Conservation (phyloP, 768 basidiomycete genomes). For the Amyloporia xantha region DNA sequence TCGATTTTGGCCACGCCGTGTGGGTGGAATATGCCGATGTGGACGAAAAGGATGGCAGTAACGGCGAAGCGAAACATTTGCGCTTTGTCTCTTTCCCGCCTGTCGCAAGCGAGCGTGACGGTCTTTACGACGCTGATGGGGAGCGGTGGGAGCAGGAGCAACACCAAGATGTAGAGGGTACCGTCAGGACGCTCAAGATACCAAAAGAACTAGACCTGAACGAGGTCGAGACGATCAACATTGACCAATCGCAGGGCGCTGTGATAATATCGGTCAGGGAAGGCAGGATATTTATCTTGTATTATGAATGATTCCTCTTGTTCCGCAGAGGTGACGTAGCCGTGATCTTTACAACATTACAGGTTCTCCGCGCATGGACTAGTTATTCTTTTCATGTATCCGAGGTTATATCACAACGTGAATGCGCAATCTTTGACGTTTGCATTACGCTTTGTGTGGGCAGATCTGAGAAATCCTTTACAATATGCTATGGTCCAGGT, state of each 20-base stretch:
- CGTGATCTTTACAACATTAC: no score
- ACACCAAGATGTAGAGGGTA: conserved; percentile 18
- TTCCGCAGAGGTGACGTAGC: no score
- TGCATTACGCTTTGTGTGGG: no score
- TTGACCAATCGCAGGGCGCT: conserved; percentile 71
- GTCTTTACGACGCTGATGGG: conserved; percentile 14
- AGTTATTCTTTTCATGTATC: no score
- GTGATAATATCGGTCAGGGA: conserved; percentile 61
- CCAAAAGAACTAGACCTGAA: conserved; percentile 62
- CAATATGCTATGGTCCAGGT: no score
- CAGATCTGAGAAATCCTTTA: no score
- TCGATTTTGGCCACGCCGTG: conserved; percentile 85
- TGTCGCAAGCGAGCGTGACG: conserved; percentile 26
- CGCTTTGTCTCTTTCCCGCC: conserved; percentile 70
- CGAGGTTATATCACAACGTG: no score
- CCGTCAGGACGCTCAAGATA: conserved; percentile 53
- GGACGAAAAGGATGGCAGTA: conserved; percentile 17
- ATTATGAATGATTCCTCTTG: conserved; percentile 54
- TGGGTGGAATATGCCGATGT: conserved; percentile 59
- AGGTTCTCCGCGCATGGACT: no score
- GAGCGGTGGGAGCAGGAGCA: conserved; percentile 9
- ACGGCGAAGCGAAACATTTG: conserved; percentile 38
- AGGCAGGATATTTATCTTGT: conserved; percentile 68
- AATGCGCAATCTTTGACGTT: no score
- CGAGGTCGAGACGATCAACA: conserved; percentile 67